Base-by-base conservation (phyloP, 345 rosid species). In the Salix udensis region DNA sequence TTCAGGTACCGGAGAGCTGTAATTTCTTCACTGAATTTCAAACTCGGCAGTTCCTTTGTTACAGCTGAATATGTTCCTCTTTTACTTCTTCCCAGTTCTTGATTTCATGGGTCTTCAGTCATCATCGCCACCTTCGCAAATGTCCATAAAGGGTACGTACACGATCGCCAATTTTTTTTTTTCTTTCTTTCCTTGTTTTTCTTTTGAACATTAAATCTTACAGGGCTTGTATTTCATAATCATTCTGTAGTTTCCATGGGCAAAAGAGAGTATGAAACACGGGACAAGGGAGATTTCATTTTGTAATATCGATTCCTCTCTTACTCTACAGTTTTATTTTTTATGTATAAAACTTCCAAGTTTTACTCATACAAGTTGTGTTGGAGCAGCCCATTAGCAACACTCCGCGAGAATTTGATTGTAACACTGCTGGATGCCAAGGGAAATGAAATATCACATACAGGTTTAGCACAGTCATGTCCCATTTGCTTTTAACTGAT, bases 191-290 rank as follows among this genome's bases (percentile, higher is more conserved):
- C 65, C 68, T n/a, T 52, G 52, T 76, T 5, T 53, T 19, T 24
- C 23, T 28, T 34, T 73, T 46, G 14, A 40, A 68, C 37, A 65
- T 2, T 18, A 65, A 68, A 53, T 48, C 50, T 46, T 14, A 46
- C 50, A n/a, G 65, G 28, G 78, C 76, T 39, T 65, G 31, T 85
- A 48, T 72, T 65, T 61, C 23, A 12, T 23, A 44, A 62, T 66
- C 23, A 14, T 26, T 64, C 80, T 80, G 84, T 92, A 95, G 98
- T 93, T 78, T 86, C 93, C 76, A 82, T 91, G 92, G 98, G 97
- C 70, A 93, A 85, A 74, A 87, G 74, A 78, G 93, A 90, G 86
- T 87, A 88, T 82, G 87, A 67, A 78, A 87, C 89, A 48, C 77
- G 72, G 73, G 89, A 84, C 74, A 86, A 85, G 66, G 96, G 89